These are phyloP conservation scores for Monosporascus sp. DNA, from an alignment of 2,329 filamentous ascomycete genomes.

Conservation along the genomic window DNA sequence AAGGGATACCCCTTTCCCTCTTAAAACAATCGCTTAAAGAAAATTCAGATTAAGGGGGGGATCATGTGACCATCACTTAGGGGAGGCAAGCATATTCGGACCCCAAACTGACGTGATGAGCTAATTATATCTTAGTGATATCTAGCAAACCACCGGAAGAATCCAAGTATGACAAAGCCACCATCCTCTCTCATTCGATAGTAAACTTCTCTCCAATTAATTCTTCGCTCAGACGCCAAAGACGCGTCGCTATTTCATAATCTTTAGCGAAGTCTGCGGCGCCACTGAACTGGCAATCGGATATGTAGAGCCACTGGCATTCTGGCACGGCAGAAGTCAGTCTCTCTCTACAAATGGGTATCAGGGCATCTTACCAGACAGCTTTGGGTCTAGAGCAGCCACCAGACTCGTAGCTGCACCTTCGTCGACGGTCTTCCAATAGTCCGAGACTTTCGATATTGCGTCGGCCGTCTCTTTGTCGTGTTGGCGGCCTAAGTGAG, in stretches of 20 bases:
- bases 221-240: slow-evolving; percentile 39
- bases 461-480: slow-evolving; percentile 26
- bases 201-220: slow-evolving; percentile 33
- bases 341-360: background rate
- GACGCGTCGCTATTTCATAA: slow-evolving; percentile 26
- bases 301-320: slow-evolving; percentile 30
- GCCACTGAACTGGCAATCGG: slow-evolving; percentile 32
- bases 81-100: too few species aligned
- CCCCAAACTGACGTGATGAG: too few species aligned
- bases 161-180: background rate
- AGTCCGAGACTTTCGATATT: slow-evolving; percentile 20
- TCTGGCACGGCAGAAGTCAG: slow-evolving; percentile 11
- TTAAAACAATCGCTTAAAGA: background rate
- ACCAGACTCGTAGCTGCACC: slow-evolving; percentile 30
- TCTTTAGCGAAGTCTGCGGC: slow-evolving; percentile 23
- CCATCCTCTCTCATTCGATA: slow-evolving; percentile 4
- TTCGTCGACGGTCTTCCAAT: slow-evolving; percentile 30
- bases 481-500: slow-evolving; percentile 30
- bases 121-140: background rate
- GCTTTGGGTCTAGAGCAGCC: slow-evolving; percentile 28
- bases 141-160: background rate
- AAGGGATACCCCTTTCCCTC: background rate
- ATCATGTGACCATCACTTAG: too few species aligned
- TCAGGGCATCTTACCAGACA: slow-evolving; percentile 19
- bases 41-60: background rate